Evolutionary conservation across 108 stramenopile species (phyloP).

Genomic region (Cylindrotheca closterium): DNA sequence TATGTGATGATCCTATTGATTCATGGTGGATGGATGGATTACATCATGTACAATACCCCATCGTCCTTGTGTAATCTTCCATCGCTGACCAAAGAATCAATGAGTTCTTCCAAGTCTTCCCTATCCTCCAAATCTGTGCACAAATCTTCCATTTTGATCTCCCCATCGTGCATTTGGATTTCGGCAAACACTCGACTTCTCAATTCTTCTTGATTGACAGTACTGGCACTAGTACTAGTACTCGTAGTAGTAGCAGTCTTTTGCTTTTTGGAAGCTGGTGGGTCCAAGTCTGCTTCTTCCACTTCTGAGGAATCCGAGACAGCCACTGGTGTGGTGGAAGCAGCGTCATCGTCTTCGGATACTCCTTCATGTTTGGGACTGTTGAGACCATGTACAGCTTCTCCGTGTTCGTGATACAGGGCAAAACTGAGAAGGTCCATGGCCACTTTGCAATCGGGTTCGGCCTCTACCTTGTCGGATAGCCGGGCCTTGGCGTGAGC

Average conservation of each 20-base stretch:
- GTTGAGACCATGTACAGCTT: constrained; percentile 12
- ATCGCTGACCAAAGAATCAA: constrained; percentile 54
- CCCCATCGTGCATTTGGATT: constrained; percentile 39
- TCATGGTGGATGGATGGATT: too few relatives aligned
- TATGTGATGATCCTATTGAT: too few relatives aligned
- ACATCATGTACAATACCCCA: constrained; percentile 40
- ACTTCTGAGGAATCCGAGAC: constrained; percentile 30
- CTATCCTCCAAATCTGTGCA: constrained; percentile 49
- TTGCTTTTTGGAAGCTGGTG: constrained; percentile 21
- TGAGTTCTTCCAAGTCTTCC: constrained; percentile 32
- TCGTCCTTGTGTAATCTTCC: constrained; percentile 50
- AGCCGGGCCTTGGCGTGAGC: constrained; percentile 95
- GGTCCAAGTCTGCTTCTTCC: constrained; percentile 39
- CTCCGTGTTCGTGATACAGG: constrained; percentile 80
- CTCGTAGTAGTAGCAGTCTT: constrained; percentile 26
- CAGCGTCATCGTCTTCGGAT: neutral
- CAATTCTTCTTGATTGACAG: constrained; percentile 27
- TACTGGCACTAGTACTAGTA: neutral
- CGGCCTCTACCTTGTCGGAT: constrained; percentile 64
- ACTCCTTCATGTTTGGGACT: constrained; percentile 7
- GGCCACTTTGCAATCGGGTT: constrained; percentile 73
- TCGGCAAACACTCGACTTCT: constrained; percentile 50
- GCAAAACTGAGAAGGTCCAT: constrained; percentile 90
- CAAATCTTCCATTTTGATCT: constrained; percentile 46
- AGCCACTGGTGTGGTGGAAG: neutral